Conservation (phyloP, 2,329 filamentous ascomycete species). For the Paraphoma chrysanthemicola region DNA sequence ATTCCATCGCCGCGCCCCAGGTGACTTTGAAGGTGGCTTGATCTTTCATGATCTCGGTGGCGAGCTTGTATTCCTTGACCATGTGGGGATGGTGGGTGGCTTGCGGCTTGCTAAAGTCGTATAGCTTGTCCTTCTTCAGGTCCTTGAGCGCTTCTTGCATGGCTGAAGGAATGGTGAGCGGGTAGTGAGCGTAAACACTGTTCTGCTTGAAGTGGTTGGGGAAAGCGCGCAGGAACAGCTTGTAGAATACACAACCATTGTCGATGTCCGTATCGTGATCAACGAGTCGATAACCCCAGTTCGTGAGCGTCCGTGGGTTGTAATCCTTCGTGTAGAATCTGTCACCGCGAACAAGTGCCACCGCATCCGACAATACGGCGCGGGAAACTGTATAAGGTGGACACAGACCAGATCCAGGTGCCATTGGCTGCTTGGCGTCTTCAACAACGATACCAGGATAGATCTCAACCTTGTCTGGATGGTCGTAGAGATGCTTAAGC, state of each 20-base stretch:
- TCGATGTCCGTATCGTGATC: conserved; percentile 76
- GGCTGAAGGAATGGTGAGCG: conserved; percentile 73
- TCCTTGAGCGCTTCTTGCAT: conserved; percentile 74
- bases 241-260: conserved; percentile 85
- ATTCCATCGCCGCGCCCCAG: conserved; percentile 70
- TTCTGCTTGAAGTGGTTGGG: conserved; percentile 79
- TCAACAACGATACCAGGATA: conserved; percentile 82
- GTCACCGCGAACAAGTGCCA: conserved; percentile 79
- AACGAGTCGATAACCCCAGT: conserved; percentile 82
- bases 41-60: conserved; percentile 67
- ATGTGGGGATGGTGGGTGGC: conserved; percentile 55
- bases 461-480: conserved; percentile 80
- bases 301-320: conserved; percentile 74
- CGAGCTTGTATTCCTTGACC: conserved; percentile 67
- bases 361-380: conserved; percentile 78
- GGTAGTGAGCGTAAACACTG: conserved; percentile 83
- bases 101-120: conserved; percentile 71
- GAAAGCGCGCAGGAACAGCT: conserved; percentile 80
- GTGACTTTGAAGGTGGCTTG: conserved; percentile 68
- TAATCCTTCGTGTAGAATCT: conserved; percentile 80
- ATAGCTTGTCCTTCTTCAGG: conserved; percentile 71
- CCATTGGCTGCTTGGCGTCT: conserved; percentile 74
- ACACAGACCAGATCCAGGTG: conserved; percentile 73
- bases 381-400: conserved; percentile 79
- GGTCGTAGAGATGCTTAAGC: conserved; percentile 68